Base-by-base conservation (phyloP, 2,329 filamentous ascomycete species). In the Didymella glomerata region DNA sequence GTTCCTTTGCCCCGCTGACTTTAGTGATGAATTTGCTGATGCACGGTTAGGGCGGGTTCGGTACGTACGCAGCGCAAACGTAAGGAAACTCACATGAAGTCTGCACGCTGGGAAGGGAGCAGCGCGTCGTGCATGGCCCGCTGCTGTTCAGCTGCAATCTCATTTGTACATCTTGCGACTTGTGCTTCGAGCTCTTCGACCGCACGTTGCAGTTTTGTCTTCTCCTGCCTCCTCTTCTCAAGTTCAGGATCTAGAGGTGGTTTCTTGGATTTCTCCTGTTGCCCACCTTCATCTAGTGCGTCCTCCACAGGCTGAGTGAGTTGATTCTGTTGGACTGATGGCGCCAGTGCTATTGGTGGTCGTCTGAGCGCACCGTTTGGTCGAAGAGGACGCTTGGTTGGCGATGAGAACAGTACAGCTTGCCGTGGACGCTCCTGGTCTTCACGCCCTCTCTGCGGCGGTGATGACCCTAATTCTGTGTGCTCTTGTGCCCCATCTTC, bases 111-210 rank as follows among this genome's bases (percentile, higher is more conserved):
- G 20, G 60, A 22, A 34, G 62, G 56, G n/a, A 40, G 41, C n/a
- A 72, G 38, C 5, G 56, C 38, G 22, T 68, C 57, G 0, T 61
- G 48, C 4, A 59, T 48, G 7, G 53, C 44, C 40, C 65, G 63
- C n/a, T 68, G 60, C 57, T 72, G 67, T 40, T 73, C 61, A 48
- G 69, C 66, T 22, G 50, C 44, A 36, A 77, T 68, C 54, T 72
- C 72, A 13, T 68, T 63, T 3, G 64, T 61, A 32, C 70, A 75
- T 50, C 60, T 66, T 24, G 65, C 66, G 10, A 78, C 66, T 16
- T 78, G 72, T 16, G 68, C 61, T 54, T 78, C 69, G 22, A 79
- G 52, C 3, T 70, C 63, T 45, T 70, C 52, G 28, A 77, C 18
- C 53, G 75, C 68, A n/a, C 65, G 65, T 46, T 68, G 53, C 2